Conservation (phyloP, 2,329 filamentous ascomycete species). For the Neoarthrinium moseri region DNA sequence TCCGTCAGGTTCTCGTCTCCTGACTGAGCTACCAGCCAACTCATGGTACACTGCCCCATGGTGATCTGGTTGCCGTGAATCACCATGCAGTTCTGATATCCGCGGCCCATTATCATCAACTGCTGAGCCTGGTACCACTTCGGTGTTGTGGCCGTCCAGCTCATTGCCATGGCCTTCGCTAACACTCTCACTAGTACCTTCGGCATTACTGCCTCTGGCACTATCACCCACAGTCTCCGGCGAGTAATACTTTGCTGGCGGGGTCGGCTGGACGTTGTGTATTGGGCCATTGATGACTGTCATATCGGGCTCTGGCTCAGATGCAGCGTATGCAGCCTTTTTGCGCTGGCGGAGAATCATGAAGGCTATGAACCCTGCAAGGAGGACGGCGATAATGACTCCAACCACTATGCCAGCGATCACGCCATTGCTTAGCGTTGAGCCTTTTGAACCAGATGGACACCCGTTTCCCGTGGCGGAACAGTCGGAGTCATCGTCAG, state of each 20-base stretch:
- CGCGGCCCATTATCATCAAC: conserved; percentile 17
- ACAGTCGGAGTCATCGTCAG: conserved; percentile 9
- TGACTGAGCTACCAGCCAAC: conserved; percentile 20
- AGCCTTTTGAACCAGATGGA: background rate
- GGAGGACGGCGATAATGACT: conserved; percentile 10
- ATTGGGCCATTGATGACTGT: conserved; percentile 27
- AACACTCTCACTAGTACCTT: background rate
- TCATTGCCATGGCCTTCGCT: background rate
- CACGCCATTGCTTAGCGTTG: conserved; percentile 16
- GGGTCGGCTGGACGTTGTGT: conserved; percentile 24
- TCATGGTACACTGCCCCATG: conserved; percentile 23
- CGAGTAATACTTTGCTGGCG: conserved; percentile 10
- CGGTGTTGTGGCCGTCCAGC: conserved; percentile 12
- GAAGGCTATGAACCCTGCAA: conserved; percentile 11
- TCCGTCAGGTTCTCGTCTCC: conserved; percentile 9
- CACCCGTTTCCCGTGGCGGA: background rate
- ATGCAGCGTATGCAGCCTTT: conserved; percentile 15
- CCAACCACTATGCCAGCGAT: conserved; percentile 24
- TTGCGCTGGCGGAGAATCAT: conserved; percentile 19
- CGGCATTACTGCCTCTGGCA: conserved; percentile 12
- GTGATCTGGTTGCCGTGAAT: conserved; percentile 10
- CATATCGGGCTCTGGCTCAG: conserved; percentile 21
- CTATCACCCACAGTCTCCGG: conserved; percentile 18
- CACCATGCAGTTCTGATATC: conserved; percentile 16
- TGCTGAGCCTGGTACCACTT: conserved; percentile 10